phyloP scores from a whole-genome alignment of 83 land plant genomes.

The Thuja plicata region DNA sequence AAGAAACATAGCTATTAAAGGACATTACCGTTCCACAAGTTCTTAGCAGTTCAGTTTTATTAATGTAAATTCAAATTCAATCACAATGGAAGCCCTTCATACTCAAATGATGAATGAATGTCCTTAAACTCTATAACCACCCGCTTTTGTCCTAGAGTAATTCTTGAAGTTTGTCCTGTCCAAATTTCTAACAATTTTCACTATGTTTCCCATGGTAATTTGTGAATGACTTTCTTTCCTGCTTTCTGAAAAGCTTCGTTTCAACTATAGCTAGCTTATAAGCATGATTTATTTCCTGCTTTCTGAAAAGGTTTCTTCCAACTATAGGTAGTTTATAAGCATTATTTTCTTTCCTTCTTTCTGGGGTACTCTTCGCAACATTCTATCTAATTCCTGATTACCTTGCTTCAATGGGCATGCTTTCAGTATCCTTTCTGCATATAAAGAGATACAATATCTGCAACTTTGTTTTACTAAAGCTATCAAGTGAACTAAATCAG shows the following conservation, averaged over 20 bases:
- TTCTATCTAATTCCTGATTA: too few species aligned
- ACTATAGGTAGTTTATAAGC: background rate
- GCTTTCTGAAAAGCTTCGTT: background rate
- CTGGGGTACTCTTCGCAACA: background rate
- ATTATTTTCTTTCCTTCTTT: background rate
- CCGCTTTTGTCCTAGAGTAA: background rate
- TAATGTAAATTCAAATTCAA: background rate
- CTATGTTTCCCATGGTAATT: background rate
- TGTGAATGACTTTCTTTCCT: background rate
- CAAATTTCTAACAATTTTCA: background rate
- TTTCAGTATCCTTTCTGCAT: background rate
- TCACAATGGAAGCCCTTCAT: background rate
- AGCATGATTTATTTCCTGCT: background rate
- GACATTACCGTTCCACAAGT: background rate
- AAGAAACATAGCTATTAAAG: background rate
- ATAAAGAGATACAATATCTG: background rate
- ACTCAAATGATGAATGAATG: background rate
- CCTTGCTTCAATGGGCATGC: background rate
- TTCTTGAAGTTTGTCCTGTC: background rate
- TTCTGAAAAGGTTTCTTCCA: background rate
- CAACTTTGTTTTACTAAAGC: background rate
- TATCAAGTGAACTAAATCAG: background rate
- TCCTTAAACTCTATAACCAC: background rate
- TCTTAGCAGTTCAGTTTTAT: background rate
- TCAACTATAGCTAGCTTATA: background rate